Conservation (phyloP, 352 stramenopile species). For the Pythium dissotocum region DNA sequence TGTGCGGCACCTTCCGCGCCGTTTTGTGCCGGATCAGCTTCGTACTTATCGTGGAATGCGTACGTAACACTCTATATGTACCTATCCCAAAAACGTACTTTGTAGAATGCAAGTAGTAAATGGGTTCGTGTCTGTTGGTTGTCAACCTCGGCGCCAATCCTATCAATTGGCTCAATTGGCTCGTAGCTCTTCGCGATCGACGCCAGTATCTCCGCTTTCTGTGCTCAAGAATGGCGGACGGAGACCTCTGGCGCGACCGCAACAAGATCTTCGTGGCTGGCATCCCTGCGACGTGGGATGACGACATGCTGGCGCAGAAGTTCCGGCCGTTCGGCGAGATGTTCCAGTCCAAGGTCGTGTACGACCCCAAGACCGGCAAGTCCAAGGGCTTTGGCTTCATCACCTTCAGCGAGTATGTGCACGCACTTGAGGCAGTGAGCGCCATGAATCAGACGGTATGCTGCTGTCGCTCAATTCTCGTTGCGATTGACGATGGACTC, state of each 20-base stretch:
- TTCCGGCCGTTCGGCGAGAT: conserved; percentile 80
- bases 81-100: conserved; percentile 22
- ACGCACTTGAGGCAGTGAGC: conserved; percentile 77
- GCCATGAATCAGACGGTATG: conserved; percentile 68
- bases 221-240: conserved; percentile 43
- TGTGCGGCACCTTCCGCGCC: conserved; percentile 7
- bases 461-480: background rate
- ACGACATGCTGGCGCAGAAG: conserved; percentile 69
- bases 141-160: background rate
- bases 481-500: background rate
- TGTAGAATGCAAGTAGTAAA: conserved; percentile 3
- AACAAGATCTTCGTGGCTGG: conserved; percentile 89
- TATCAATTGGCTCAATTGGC: background rate
- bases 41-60: background rate
- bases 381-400: conserved; percentile 84
- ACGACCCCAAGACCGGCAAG: conserved; percentile 61
- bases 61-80: background rate
- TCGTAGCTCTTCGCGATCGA: background rate
- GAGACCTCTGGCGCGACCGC: conserved; percentile 81
- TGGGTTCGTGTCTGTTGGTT: conserved; percentile 13
- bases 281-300: conserved; percentile 59
- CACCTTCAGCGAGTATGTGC: conserved; percentile 77
- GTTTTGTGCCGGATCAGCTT: conserved; percentile 6
- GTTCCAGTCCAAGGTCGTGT: conserved; percentile 86
- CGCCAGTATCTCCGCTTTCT: background rate